Base-by-base conservation (phyloP, 2,329 filamentous ascomycete species). In the Microthyrium microscopicum region DNA sequence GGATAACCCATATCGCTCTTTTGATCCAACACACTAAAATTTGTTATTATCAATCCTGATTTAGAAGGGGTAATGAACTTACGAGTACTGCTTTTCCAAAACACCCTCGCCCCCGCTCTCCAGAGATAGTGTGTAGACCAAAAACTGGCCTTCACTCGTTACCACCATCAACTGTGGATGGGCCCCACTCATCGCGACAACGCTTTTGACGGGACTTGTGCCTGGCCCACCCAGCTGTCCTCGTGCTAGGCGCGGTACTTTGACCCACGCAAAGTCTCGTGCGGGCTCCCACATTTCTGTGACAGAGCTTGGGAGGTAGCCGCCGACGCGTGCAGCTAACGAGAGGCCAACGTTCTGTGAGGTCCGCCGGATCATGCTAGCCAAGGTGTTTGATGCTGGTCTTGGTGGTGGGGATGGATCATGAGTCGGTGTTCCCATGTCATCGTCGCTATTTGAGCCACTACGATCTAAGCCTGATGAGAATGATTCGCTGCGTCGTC, bases 161-260 rank as follows among this genome's bases (percentile, higher is more conserved):
- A 94, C 85, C 1, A 95, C 82, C 85, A 98, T 95, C 31, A 98
- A 81, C 47, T 95, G 85, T 1, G 89, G 89, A 18, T 80, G 85
- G 50, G 76, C 92, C 48, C 77, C 89, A 51, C 82, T 93, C 77
- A 98, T 91, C 6, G 89, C 87, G 27, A 98, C 89, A n/a, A 98
- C 87, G 43, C 83, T 93, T 42, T 80, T 68, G 26, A 92, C 56
- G 0, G 81, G 75, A 4, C 46, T 46, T 20, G 54, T 48, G 17
- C 51, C 47, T 18, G 17, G 56, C 56, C 20, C 49, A 47, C 4
- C 45, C 47, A 6, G 45, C n/a, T n/a, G n/a, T 48, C 5, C 50
- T 48, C 28, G 46, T 1, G 40, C 42, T 13, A 52, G 62, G 48
- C 78, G 82, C 11, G 87, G 87, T 30, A 98, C 71, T 52, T 89